Evolutionary conservation across 164 flowering plant genomes (phyloP), one percentile per base, ranked within the genome.

Genomic region (Buxus sempervirens): DNA sequence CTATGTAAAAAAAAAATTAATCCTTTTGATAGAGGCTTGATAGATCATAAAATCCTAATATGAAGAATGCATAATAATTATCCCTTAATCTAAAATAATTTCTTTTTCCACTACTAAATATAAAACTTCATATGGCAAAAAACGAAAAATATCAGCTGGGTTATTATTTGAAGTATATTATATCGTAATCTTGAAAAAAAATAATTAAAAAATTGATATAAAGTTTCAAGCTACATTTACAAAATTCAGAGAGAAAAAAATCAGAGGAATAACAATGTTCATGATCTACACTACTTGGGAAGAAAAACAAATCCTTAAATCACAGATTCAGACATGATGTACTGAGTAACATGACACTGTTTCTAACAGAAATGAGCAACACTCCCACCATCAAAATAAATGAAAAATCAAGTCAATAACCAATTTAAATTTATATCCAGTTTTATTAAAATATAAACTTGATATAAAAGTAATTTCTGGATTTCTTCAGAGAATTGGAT

Each of bases 221-320:
- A 32, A 32, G 7, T 32, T 32, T 32, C 7, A 32, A 32, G 7
- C 38, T 32, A 32, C 5, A 32, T 32, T 10, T 45, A 6, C 18
- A 45, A 45, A 45, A 45, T 45, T 4, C 51, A 10, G 13, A 15
- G 14, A 15, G 51, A 22, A 16, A 10, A 62, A 24, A 9, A 62
- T 32, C 38, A 42, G 57, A 70, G 23, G 41, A 63, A 73, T 82
- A 77, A 79, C 82, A 51, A 72, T 58, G 69, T 74, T 80, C 83
- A 78, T 79, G 64, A 38, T 77, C 79, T 25, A 69, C 71, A 65
- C 56, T 21, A 49, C 56, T 3, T 14, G 63, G 64, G 54, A 60
- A 45, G 57, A 6, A 54, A 54, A 55, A 55, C 22, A 26, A 14
- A 36, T 57, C 22, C 18, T 55, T 4, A 36, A 56, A 70, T 7